Conservation (phyloP, 129 eudicot genomes). For the Artemisia argyi region DNA sequence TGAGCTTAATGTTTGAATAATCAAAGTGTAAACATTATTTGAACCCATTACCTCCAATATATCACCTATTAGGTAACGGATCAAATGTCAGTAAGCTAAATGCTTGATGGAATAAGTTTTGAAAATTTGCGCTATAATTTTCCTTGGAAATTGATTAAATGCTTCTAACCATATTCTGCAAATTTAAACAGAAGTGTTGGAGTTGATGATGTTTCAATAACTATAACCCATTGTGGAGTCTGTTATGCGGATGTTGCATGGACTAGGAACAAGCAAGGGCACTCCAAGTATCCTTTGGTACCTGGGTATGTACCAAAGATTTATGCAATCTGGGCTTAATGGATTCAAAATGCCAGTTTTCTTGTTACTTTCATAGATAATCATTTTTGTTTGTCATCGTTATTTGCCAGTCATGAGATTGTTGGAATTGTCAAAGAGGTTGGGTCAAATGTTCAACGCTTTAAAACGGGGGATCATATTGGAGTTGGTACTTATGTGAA, state of each 20-base stretch:
- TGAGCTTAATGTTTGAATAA: too few species aligned
- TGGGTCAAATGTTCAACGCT: slow-evolving; percentile 64
- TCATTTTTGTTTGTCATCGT: neutral
- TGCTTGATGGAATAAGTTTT: neutral
- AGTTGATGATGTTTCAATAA: slow-evolving; percentile 66
- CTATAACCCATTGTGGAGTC: slow-evolving; percentile 74
- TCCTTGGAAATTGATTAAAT: neutral
- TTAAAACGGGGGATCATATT: slow-evolving; percentile 70
- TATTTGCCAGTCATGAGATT: slow-evolving; percentile 75
- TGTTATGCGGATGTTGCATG: slow-evolving; percentile 89
- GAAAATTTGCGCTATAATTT: neutral
- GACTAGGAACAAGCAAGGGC: slow-evolving; percentile 65
- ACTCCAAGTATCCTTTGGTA: slow-evolving; percentile 84
- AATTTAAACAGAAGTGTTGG: slow-evolving; percentile 63
- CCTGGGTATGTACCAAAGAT: slow-evolving; percentile 66
- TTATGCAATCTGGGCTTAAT: neutral
- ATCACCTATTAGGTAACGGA: neutral
- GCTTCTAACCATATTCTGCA: neutral
- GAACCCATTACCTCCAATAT: neutral
- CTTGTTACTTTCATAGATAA: neutral
- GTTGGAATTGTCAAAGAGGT: slow-evolving; percentile 78
- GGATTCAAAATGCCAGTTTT: neutral
- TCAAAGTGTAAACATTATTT: neutral
- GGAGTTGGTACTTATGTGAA: slow-evolving; percentile 95
- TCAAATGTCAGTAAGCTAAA: neutral